Percentiles rank a stretch among this genome's conserved stretches.
Conservation (phyloP, 768 basidiomycete genomes). For the Mycena albidolilacea region DNA sequence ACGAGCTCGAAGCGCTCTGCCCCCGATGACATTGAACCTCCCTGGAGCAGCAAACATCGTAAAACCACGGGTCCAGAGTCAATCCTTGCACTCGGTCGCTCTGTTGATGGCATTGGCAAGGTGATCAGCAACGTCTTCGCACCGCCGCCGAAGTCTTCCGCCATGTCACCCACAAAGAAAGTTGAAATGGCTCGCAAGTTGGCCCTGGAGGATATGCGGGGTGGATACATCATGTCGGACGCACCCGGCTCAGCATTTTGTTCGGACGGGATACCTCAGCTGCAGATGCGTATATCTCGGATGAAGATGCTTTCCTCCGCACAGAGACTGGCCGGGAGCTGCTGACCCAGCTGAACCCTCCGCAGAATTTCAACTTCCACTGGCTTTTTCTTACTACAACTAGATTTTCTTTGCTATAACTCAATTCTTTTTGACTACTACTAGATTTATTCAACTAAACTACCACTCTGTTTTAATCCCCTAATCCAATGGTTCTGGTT, state of each 20-base stretch:
- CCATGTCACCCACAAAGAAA: slow-evolving; percentile 7
- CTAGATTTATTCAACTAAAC: slow-evolving; percentile 2
- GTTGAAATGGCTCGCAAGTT: neutral
- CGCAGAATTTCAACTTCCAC: neutral
- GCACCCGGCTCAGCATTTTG: slow-evolving; percentile 7
- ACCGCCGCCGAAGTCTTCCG: neutral
- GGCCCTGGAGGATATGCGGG: neutral
- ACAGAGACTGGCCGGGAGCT: neutral
- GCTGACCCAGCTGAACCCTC: neutral
- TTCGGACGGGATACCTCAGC: slow-evolving; percentile 4
- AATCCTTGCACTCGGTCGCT: neutral
- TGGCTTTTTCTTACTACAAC: neutral
- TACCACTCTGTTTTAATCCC: neutral
- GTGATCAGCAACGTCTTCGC: neutral
- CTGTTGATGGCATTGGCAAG: slow-evolving; percentile 1
- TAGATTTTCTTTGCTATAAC: neutral
- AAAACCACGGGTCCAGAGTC: slow-evolving; percentile 2
- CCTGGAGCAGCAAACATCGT: neutral
- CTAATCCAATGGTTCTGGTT: no score
- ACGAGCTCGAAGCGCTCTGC: neutral
- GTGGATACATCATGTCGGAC: neutral
- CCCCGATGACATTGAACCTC: neutral
- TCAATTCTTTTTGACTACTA: neutral
- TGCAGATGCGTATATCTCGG: neutral
- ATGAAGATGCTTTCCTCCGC: slow-evolving; percentile 5